Evolutionary conservation across 1,284 basidiomycete species (phyloP).

Genomic region (Papiliotrema fonsecae): DNA sequence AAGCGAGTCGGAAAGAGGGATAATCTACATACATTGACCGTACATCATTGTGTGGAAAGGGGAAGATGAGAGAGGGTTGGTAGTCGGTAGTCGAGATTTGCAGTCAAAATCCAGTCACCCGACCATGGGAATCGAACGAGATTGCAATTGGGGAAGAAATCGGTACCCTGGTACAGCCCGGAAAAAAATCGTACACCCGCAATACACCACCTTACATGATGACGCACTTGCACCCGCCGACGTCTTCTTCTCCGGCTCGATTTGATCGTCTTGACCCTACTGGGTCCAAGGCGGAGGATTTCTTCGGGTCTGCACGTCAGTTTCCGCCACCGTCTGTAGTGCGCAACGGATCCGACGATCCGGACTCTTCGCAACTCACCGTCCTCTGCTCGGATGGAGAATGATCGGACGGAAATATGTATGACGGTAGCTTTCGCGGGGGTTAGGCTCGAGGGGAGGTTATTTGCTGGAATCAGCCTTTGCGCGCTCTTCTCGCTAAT

Average conservation of each 20-base stretch:
- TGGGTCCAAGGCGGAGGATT: neutral
- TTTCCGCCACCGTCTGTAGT: neutral
- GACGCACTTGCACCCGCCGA: constrained; percentile 38
- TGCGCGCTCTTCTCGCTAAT: no score
- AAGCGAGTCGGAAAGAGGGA: no score
- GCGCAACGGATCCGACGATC: neutral
- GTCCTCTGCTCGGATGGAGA: constrained; percentile 41
- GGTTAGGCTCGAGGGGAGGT: constrained; percentile 37
- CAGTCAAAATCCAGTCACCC: no score
- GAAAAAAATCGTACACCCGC: no score
- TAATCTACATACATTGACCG: no score
- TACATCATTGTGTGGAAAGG: no score
- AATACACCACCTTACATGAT: constrained; percentile 34
- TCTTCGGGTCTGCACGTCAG: constrained; percentile 10
- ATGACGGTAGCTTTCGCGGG: constrained; percentile 61
- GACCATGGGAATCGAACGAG: no score
- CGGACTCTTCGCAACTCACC: constrained; percentile 18
- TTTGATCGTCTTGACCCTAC: neutral
- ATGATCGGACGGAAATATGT: constrained; percentile 70
- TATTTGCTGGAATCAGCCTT: constrained; percentile 26
- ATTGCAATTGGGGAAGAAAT: no score
- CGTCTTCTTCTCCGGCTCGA: constrained; percentile 31
- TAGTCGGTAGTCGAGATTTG: no score
- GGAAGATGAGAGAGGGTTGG: no score
- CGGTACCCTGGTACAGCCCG: no score